These are phyloP conservation scores for Cylindrodendrum hubeiense DNA, from an alignment of 2,329 filamentous ascomycete genomes.

Conservation along the genomic window DNA sequence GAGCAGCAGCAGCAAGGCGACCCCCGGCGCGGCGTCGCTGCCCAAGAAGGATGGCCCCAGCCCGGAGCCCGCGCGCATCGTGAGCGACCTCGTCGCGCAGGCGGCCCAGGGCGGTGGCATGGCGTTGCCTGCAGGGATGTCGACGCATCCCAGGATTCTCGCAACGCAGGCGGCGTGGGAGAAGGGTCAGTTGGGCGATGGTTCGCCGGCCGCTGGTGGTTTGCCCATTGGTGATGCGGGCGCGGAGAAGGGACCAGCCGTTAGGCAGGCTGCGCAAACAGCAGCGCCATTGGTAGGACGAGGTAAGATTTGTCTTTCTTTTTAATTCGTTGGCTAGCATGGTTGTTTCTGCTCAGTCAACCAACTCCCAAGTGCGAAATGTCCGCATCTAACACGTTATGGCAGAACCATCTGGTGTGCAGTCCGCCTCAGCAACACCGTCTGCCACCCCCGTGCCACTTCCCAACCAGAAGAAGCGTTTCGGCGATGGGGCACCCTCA, in stretches of 20 bases:
- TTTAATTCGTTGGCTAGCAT: not conserved
- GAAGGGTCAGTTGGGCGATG: not conserved
- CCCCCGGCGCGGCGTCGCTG: not conserved
- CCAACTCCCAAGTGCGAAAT: not conserved
- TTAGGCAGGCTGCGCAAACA: not conserved
- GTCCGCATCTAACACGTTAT: not conserved
- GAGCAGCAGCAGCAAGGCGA: constrained; percentile 7
- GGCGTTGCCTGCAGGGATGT: constrained; percentile 17
- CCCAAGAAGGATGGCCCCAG: not conserved
- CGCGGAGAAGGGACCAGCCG: not conserved
- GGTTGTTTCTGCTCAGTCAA: not conserved
- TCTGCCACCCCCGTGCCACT: not conserved
- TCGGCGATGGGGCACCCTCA: not conserved
- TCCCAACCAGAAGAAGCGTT: not conserved
- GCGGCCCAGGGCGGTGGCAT: not conserved
- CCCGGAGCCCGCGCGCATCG: constrained; percentile 33
- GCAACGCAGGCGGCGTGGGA: constrained; percentile 49
- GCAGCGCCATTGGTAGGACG: not conserved
- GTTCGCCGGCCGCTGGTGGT: not conserved
- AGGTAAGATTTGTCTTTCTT: not conserved
- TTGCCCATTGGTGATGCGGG: not conserved
- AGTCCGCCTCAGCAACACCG: not conserved
- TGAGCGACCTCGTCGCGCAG: constrained; percentile 38
- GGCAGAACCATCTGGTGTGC: not conserved
- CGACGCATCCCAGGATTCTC: constrained; percentile 40